phyloP scores from a whole-genome alignment of 2,329 filamentous ascomycete genomes.

The Coniosporium uncinatum region DNA sequence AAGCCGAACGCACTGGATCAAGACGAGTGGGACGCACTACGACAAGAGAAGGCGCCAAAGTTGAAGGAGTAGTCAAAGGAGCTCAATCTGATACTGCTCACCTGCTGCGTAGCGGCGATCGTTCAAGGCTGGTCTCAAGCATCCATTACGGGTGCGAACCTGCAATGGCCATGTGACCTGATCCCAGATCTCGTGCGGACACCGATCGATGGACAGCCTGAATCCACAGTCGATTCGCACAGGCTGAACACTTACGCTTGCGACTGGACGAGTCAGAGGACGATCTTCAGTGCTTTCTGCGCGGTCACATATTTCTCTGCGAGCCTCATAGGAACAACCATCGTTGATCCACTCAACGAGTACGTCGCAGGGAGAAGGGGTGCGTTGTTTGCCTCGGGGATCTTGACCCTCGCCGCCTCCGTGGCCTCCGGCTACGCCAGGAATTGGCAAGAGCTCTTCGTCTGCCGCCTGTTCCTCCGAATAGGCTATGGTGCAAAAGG shows the following conservation, averaged over 20 bases:
- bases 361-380: constrained; percentile 19
- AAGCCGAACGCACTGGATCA: too few species aligned
- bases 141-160: constrained; percentile 9
- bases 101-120: constrained; percentile 10
- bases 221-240: too few species aligned
- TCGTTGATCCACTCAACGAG: constrained; percentile 23
- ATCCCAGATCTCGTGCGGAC: too few species aligned
- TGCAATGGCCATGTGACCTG: constrained; percentile 8
- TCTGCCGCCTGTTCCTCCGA: neutral
- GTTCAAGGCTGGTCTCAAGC: constrained; percentile 12
- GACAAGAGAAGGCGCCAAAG: neutral
- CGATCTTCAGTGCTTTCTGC: constrained; percentile 23
- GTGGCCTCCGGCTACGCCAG: constrained; percentile 18
- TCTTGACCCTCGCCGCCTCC: constrained; percentile 19
- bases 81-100: constrained; percentile 8
- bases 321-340: constrained; percentile 17
- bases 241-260: too few species aligned
- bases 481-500: constrained; percentile 1
- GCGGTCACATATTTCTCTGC: constrained; percentile 22
- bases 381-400: constrained; percentile 19
- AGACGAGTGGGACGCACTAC: neutral
- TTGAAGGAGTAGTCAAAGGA: constrained; percentile 6
- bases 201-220: too few species aligned
- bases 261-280: neutral
- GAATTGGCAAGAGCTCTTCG: neutral